Evolutionary conservation across 805 yeast genomes (phyloP).

Genomic region (Candida pseudofarinosa): DNA sequence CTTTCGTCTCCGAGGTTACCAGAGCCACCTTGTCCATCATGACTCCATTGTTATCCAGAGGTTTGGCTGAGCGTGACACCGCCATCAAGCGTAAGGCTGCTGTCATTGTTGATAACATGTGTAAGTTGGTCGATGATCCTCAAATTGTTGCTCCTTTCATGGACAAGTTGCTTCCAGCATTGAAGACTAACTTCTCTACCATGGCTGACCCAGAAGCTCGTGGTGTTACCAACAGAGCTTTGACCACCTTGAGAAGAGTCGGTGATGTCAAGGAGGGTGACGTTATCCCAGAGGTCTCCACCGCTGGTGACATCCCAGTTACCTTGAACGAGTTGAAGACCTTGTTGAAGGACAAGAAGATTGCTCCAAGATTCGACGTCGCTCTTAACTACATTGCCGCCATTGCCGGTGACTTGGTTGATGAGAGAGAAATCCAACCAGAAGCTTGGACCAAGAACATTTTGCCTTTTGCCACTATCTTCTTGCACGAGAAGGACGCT

Average conservation of each 20-base stretch:
- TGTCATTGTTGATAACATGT: conserved; percentile 99
- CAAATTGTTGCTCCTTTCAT: conserved; percentile 99
- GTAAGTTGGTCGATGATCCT: conserved; percentile 99
- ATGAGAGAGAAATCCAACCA: conserved; percentile 92
- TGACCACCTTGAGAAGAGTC: conserved; percentile 96
- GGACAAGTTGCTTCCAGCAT: conserved; percentile 91
- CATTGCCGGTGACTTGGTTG: conserved; percentile 98
- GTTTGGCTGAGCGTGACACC: conserved; percentile 99
- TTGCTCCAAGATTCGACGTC: conserved; percentile 71
- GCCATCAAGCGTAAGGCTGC: conserved; percentile 99
- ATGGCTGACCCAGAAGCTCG: conserved; percentile 99
- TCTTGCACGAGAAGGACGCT: conserved; percentile 90
- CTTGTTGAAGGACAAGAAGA: conserved; percentile 63
- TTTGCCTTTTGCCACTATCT: conserved; percentile 92
- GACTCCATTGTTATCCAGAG: conserved; percentile 98
- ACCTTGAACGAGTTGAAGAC: conserved; percentile 78
- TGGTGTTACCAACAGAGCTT: conserved; percentile 95
- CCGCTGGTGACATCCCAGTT: conserved; percentile 94
- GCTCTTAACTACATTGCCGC: conserved; percentile 85
- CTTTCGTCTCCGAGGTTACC: conserved; percentile 99
- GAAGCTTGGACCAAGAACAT: conserved; percentile 84
- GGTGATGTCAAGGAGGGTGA: conserved; percentile 94
- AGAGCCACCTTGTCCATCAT: conserved; percentile 98
- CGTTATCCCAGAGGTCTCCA: conserved; percentile 91
- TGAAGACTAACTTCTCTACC: conserved; percentile 88